Evolutionary conservation across 192 early-diverging fungal species (phyloP).

Genomic region (Entomortierella lignicola): DNA sequence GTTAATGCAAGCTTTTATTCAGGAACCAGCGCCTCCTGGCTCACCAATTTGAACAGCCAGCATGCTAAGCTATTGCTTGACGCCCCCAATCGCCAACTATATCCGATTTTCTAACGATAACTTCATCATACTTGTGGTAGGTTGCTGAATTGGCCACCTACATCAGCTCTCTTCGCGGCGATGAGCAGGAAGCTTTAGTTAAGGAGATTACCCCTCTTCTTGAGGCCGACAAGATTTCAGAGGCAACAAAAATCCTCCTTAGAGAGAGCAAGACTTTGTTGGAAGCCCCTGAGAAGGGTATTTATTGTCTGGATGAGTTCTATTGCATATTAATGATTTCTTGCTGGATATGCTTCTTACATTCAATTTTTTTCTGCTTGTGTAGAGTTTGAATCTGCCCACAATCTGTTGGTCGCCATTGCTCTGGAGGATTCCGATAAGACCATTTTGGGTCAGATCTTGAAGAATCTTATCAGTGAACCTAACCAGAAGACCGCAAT

Average conservation of each 20-base stretch:
- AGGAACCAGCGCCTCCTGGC: too few species aligned
- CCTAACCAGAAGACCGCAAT: conserved; percentile 61
- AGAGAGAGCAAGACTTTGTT: conserved; percentile 67
- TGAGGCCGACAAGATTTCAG: conserved; percentile 67
- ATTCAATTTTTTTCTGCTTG: background rate
- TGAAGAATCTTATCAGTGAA: conserved; percentile 62
- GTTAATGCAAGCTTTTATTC: too few species aligned
- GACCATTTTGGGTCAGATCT: conserved; percentile 55
- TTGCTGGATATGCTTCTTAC: background rate
- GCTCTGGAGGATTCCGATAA: conserved; percentile 60
- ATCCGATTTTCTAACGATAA: background rate
- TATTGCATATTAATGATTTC: background rate
- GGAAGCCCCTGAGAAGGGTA: conserved; percentile 70
- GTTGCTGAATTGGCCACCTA: conserved; percentile 78
- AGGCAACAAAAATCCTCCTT: conserved; percentile 67
- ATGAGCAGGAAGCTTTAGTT: conserved; percentile 59
- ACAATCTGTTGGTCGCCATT: conserved; percentile 78
- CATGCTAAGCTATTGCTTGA: background rate
- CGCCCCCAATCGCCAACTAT: background rate
- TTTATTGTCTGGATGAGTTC: background rate
- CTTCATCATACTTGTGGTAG: conserved; percentile 45
- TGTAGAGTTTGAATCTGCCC: conserved; percentile 72
- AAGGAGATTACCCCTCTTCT: conserved; percentile 64
- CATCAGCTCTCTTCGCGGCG: conserved; percentile 68
- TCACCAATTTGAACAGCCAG: too few species aligned